Base-by-base conservation (phyloP, 805 yeast genomes). In the Saturnispora halmiae region DNA sequence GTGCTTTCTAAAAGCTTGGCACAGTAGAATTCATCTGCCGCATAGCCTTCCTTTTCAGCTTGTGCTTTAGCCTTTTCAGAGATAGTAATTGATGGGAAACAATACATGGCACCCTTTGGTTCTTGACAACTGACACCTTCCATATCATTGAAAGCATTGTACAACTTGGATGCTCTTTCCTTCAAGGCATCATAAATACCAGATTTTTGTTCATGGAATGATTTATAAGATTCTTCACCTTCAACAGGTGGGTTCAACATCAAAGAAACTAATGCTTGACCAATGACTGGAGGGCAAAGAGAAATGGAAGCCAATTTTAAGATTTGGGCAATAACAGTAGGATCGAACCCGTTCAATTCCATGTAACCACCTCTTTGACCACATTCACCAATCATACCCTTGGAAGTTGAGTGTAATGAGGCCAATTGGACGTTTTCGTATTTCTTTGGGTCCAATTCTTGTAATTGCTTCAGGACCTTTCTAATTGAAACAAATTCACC, bases 291-390 rank as follows among this genome's bases (percentile, higher is more conserved):
- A 0, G 97, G 90, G 60, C 98, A 92, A 42, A 92, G 70, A 24
- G 92, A 80, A 50, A 92, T 87, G 10, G 94, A 82, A 14, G 95
- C 94, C 51, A 94, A 67, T 65, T 92, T 92, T 61, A 82, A 69
- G 40, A 92, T 70, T 41, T 83, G 72, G 24, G 75, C 82, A 51
- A 70, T 65, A 14, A 88, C 79, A 34, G 81, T 87, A 3, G 67
- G 69, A 11, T 72, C 66, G 63, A 92, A 83, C 1, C 96, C 96
- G 9, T 80, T 73, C 6, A 88, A 65, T 63, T 92, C 99, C 92
- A 92, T 83, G 68, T 88, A 92, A 5, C 99, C 99, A 53, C 97
- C 99, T 65, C 99, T 79, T 67, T 92, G 98, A 46, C 99, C 99
- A 72, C 99, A 92, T 65, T 92, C 99, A 47, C 98, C 99, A 47